phyloP scores from a whole-genome alignment of 257 asterid species.

The Solanum pimpinellifolium region DNA sequence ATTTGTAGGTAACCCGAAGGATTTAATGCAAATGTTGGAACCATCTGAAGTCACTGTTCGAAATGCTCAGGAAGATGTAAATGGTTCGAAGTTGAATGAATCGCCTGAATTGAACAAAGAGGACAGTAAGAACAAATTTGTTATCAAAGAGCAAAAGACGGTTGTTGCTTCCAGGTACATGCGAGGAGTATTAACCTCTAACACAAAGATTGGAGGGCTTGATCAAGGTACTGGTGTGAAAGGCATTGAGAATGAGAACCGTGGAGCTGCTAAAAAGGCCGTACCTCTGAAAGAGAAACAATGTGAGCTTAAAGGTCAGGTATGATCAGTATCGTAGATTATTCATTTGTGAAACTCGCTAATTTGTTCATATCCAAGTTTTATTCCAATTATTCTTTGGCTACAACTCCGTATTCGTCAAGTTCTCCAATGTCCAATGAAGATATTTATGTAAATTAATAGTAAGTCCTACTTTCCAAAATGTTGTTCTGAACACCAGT shows the following conservation, averaged over 20 bases:
- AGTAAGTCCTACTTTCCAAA: neutral
- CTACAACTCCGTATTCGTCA: neutral
- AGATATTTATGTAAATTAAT: neutral
- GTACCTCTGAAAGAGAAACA: constrained; percentile 29
- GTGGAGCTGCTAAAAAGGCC: constrained; percentile 19
- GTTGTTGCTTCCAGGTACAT: constrained; percentile 71
- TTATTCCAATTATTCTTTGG: neutral
- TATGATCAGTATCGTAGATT: constrained; percentile 1
- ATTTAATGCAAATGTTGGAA: constrained; percentile 68
- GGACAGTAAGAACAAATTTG: constrained; percentile 31
- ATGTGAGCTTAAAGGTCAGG: constrained; percentile 55
- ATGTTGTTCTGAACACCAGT: neutral
- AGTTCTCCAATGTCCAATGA: neutral
- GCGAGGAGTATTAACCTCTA: constrained; percentile 50
- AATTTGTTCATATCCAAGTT: neutral
- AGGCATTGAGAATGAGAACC: constrained; percentile 19
- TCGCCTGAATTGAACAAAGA: constrained; percentile 20
- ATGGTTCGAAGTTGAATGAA: neutral
- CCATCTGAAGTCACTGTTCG: constrained; percentile 23
- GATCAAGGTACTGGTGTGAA: constrained; percentile 14
- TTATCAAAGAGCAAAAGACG: constrained; percentile 72
- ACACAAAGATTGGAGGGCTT: constrained; percentile 23
- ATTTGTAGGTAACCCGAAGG: constrained; percentile 68
- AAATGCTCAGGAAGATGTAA: constrained; percentile 10
- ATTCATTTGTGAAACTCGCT: neutral